phyloP scores from a whole-genome alignment of 495 filamentous ascomycete species.

The Trichoderma erinaceum region DNA sequence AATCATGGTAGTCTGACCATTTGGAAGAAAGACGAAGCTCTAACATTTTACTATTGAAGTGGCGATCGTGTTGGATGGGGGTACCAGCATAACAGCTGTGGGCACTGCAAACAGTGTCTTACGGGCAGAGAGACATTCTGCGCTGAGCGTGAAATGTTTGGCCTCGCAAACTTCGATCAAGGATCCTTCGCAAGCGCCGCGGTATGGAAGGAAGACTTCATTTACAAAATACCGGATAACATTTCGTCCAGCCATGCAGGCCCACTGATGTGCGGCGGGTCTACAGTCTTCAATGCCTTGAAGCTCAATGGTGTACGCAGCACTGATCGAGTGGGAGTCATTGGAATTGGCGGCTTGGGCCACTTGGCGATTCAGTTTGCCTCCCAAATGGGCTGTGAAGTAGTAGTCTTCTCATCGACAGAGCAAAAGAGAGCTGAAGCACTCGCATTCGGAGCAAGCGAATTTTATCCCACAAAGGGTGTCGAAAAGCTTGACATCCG shows the following conservation, averaged over 20 bases:
- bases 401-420: slow-evolving; percentile 47
- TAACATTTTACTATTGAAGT: background rate
- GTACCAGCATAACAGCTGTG: background rate
- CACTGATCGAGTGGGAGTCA: slow-evolving; percentile 37
- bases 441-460: slow-evolving; percentile 57
- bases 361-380: slow-evolving; percentile 55
- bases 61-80: background rate
- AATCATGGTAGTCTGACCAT: too few species aligned
- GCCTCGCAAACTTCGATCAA: background rate
- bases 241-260: background rate
- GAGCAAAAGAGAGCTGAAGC: slow-evolving; percentile 65
- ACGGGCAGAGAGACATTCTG: background rate
- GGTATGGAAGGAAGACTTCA: background rate
- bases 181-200: background rate
- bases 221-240: background rate
- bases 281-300: background rate
- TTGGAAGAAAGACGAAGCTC: too few species aligned
- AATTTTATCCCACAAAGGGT: slow-evolving; percentile 67
- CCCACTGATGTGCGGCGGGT: background rate
- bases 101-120: background rate
- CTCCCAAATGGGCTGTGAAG: slow-evolving; percentile 48
- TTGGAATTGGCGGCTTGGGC: slow-evolving; percentile 52
- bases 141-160: background rate
- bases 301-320: too few species aligned
- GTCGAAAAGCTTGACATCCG: slow-evolving; percentile 51